These are phyloP conservation scores for Phylloporus sp. DNA, from an alignment of 768 basidiomycete genomes.

Conservation along the genomic window DNA sequence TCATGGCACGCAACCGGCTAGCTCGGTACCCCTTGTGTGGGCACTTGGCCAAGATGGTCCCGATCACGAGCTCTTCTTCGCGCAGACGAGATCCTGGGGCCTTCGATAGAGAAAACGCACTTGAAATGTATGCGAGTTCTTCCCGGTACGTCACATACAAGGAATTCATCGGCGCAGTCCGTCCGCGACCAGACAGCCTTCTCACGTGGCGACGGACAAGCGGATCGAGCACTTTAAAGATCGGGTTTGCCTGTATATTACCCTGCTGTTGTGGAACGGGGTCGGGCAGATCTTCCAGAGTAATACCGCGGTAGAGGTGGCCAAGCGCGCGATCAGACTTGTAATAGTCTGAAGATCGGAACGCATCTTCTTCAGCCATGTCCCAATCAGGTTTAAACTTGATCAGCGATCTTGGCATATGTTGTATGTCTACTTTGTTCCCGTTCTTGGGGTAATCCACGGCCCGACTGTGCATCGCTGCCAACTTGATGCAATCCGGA, in stretches of 20 bases:
- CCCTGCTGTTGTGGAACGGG: not conserved
- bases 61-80: slow-evolving; percentile 1
- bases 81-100: not conserved
- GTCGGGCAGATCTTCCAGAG: not conserved
- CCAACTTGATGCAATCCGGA: slow-evolving; percentile 47
- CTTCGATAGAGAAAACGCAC: not conserved
- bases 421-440: slow-evolving; percentile 49
- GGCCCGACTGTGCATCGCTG: slow-evolving; percentile 51
- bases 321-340: slow-evolving; percentile 1
- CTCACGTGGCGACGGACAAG: not conserved
- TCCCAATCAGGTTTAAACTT: slow-evolving; percentile 62
- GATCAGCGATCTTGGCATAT: slow-evolving; percentile 51
- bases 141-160: slow-evolving; percentile 1
- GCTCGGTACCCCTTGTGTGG: not conserved
- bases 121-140: not conserved
- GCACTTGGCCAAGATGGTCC: not conserved
- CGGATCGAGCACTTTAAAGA: not conserved
- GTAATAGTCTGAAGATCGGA: not conserved
- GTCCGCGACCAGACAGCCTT: not conserved
- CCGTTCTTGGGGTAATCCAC: slow-evolving; percentile 80
- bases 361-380: not conserved
- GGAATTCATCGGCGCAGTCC: not conserved
- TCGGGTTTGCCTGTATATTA: not conserved
- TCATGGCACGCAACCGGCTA: not conserved
- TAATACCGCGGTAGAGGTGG: not conserved